Conservation (phyloP, 2,329 filamentous ascomycete species). For the Aspergillus aculeatinus region DNA sequence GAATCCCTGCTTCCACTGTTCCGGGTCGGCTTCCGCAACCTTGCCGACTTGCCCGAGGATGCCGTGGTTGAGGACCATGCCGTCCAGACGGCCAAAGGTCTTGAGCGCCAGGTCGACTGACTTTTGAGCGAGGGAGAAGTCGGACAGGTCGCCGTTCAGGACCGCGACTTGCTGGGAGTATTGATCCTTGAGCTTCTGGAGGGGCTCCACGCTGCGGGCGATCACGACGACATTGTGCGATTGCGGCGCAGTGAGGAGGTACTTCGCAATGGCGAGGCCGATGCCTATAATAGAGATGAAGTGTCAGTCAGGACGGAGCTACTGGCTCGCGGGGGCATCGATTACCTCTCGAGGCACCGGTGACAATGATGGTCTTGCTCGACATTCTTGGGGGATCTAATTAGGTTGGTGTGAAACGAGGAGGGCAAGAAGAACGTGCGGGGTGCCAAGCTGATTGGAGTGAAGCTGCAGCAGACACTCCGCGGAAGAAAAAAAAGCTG, state of each 20-base stretch:
- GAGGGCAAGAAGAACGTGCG: not conserved
- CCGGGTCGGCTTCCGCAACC: slow-evolving; percentile 64
- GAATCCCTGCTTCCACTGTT: slow-evolving; percentile 74
- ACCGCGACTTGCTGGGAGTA: slow-evolving; percentile 57
- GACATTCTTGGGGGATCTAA: slow-evolving; percentile 35
- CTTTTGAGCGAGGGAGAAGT: slow-evolving; percentile 55
- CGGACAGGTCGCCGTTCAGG: slow-evolving; percentile 58
- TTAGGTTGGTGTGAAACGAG: not conserved
- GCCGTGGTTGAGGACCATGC: slow-evolving; percentile 85
- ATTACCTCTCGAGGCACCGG: slow-evolving; percentile 62
- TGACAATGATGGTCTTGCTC: slow-evolving; percentile 69
- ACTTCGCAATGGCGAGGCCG: slow-evolving; percentile 60
- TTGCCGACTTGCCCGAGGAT: slow-evolving; percentile 71
- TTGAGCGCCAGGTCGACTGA: slow-evolving; percentile 65
- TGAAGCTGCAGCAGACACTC: not conserved
- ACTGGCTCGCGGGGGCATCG: too few species aligned
- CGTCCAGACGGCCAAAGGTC: slow-evolving; percentile 73
- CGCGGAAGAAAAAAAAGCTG: not conserved
- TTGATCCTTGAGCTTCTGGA: slow-evolving; percentile 54
- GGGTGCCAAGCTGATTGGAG: not conserved
- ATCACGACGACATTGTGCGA: slow-evolving; percentile 59
- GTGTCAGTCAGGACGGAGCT: not conserved
- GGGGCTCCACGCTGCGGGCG: slow-evolving; percentile 56
- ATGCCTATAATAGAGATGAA: slow-evolving; percentile 48
- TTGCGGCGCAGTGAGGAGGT: slow-evolving; percentile 53